These are phyloP conservation scores for Arthrobotrys pseudoclavata DNA, from an alignment of 2,329 filamentous ascomycete species.

Conservation along the genomic window DNA sequence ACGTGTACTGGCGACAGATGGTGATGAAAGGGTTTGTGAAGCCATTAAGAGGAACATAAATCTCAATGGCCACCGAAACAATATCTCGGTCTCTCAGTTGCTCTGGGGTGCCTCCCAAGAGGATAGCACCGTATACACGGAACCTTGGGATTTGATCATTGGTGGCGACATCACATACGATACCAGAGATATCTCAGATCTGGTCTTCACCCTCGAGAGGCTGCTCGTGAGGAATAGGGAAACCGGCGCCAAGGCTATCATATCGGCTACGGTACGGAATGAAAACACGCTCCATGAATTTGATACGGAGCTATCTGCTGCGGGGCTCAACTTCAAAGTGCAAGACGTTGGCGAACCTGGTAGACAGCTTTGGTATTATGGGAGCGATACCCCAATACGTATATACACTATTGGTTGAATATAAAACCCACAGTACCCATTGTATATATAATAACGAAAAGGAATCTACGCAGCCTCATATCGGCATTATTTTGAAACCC, in stretches of 20 bases:
- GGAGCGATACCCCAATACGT: constrained; percentile 40
- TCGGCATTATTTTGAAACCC: neutral
- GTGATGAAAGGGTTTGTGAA: constrained; percentile 79
- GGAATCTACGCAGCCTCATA: constrained; percentile 5
- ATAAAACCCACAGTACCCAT: neutral
- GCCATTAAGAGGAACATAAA: constrained; percentile 77
- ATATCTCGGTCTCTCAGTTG: constrained; percentile 36
- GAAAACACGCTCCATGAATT: constrained; percentile 77
- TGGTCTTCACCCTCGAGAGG: constrained; percentile 76
- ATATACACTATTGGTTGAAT: constrained; percentile 31
- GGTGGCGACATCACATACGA: constrained; percentile 87
- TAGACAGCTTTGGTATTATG: constrained; percentile 47
- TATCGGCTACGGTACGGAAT: constrained; percentile 80
- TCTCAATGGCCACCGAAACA: constrained; percentile 71
- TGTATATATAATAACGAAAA: constrained; percentile 5
- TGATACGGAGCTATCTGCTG: constrained; percentile 39
- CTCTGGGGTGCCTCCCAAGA: constrained; percentile 63
- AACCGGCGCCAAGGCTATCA: constrained; percentile 71
- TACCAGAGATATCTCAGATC: constrained; percentile 72
- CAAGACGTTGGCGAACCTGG: neutral
- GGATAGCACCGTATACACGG: constrained; percentile 66
- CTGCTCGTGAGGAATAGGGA: constrained; percentile 73
- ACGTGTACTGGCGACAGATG: constrained; percentile 79
- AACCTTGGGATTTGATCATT: constrained; percentile 74
- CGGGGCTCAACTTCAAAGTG: constrained; percentile 2